These are phyloP conservation scores for Pulveroboletus ravenelii DNA, from an alignment of 768 basidiomycete genomes.

Conservation along the genomic window DNA sequence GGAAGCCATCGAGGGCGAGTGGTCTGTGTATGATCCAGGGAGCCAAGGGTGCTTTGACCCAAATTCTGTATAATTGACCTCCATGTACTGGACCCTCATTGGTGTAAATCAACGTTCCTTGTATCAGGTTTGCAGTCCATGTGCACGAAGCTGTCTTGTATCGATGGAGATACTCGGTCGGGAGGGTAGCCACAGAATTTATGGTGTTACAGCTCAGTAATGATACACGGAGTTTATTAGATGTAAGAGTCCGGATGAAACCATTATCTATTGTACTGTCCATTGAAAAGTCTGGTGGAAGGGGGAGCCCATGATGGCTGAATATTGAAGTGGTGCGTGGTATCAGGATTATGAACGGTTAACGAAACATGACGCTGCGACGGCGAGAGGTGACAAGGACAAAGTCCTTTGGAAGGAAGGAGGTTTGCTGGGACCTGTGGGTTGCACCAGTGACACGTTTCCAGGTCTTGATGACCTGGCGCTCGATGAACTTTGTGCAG, in stretches of 20 bases:
- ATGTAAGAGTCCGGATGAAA: background rate
- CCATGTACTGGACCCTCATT: background rate
- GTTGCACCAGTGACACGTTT: constrained; percentile 53
- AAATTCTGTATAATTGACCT: background rate
- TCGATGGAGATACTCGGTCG: background rate
- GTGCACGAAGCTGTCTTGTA: too few species aligned
- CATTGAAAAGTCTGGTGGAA: background rate
- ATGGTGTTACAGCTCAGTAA: background rate
- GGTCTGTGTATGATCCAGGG: background rate
- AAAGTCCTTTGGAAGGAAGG: constrained; percentile 56
- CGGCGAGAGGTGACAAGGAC: constrained; percentile 54
- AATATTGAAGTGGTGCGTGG: constrained; percentile 12
- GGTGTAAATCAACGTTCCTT: background rate
- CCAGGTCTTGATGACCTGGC: constrained; percentile 57
- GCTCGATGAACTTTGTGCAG: constrained; percentile 47
- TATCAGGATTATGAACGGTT: constrained; percentile 7
- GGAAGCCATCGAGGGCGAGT: background rate
- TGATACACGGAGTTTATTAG: constrained; percentile 11
- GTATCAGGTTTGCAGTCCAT: background rate
- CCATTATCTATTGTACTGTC: constrained; percentile 4
- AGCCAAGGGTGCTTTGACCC: background rate
- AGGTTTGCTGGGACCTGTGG: constrained; percentile 48
- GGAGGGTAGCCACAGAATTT: background rate
- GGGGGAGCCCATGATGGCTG: constrained; percentile 2
- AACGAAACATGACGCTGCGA: constrained; percentile 44